Percentiles rank a stretch among this genome's conserved stretches.
Conservation (phyloP, 352 stramenopile genomes). For the Pythium volutum region DNA sequence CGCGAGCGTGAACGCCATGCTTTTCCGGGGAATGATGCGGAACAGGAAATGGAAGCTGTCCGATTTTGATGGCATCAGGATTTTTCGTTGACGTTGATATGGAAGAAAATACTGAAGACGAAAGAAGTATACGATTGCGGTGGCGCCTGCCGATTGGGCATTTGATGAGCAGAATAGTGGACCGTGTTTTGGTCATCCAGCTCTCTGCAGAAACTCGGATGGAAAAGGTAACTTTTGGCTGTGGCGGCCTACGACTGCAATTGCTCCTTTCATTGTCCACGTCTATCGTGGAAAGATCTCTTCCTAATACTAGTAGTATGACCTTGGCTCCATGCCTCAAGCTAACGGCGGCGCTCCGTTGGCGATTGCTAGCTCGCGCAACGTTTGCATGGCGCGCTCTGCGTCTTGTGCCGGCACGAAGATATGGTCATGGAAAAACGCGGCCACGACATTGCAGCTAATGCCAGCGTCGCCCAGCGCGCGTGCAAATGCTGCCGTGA, state of each 20-base stretch:
- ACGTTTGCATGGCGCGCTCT: slow-evolving; percentile 2
- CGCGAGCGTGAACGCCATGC: slow-evolving; percentile 10
- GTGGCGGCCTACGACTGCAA: too few species aligned
- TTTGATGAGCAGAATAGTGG: not conserved
- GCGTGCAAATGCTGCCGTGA: slow-evolving; percentile 17
- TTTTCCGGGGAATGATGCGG: not conserved
- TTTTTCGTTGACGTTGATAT: not conserved
- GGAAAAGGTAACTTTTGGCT: too few species aligned
- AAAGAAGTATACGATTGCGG: slow-evolving; percentile 5
- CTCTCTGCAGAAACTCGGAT: too few species aligned
- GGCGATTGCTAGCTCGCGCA: slow-evolving; percentile 12
- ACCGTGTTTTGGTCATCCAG: too few species aligned
- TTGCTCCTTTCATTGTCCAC: too few species aligned
- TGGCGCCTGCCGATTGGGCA: slow-evolving; percentile 8
- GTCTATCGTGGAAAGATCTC: too few species aligned
- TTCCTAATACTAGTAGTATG: too few species aligned
- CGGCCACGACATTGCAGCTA: slow-evolving; percentile 22
- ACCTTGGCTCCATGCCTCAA: too few species aligned
- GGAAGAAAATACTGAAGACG: not conserved
- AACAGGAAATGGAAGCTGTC: too few species aligned
- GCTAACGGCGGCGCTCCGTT: slow-evolving; percentile 3
- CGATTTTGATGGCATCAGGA: too few species aligned
- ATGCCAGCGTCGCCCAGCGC: slow-evolving; percentile 15
- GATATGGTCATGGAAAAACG: slow-evolving; percentile 23
- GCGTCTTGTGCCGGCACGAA: slow-evolving; percentile 16